Percentiles rank a stretch among this genome's conserved stretches.
phyloP scores from a whole-genome alignment of 2,329 filamentous ascomycete species.

The Chaetomium sp. region DNA sequence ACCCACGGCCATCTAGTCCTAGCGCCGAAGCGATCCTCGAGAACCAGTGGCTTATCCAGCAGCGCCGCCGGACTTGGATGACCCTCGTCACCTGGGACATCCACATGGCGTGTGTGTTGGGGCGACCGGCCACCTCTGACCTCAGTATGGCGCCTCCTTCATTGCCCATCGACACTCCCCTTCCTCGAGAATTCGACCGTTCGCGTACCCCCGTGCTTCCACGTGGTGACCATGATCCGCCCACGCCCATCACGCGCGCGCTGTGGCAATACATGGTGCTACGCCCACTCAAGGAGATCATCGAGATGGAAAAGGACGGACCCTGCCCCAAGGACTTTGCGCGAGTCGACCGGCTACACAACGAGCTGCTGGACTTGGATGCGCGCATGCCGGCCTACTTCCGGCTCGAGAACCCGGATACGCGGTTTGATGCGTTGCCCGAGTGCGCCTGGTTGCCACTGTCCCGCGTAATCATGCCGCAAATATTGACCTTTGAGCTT shows the following conservation, averaged over 20 bases:
- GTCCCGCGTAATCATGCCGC: constrained; percentile 41
- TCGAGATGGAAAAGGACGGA: constrained; percentile 50
- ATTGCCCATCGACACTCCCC: constrained; percentile 47
- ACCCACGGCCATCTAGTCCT: constrained; percentile 41
- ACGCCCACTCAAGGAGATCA: constrained; percentile 45
- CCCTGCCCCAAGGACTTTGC: constrained; percentile 48
- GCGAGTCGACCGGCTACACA: constrained; percentile 49
- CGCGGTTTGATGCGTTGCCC: constrained; percentile 47
- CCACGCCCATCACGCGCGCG: constrained; percentile 49
- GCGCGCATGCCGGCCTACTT: constrained; percentile 46
- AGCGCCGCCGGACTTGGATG: constrained; percentile 50
- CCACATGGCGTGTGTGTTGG: constrained; percentile 47
- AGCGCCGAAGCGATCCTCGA: constrained; percentile 45
- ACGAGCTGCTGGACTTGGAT: constrained; percentile 42
- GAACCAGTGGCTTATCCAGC: constrained; percentile 53
- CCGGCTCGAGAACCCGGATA: constrained; percentile 50
- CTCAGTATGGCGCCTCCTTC: constrained; percentile 40
- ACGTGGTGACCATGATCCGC: constrained; percentile 45
- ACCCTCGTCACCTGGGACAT: constrained; percentile 49
- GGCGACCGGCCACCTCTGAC: constrained; percentile 51
- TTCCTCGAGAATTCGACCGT: constrained; percentile 36
- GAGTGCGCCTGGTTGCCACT: constrained; percentile 47
- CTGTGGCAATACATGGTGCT: constrained; percentile 46
- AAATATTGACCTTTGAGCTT: constrained; percentile 46
- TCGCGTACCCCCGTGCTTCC: constrained; percentile 42